Evolutionary conservation across 2,329 filamentous ascomycete species (phyloP), one percentile per base, ranked within the genome.

Genomic region (Botrytis squamosa): DNA sequence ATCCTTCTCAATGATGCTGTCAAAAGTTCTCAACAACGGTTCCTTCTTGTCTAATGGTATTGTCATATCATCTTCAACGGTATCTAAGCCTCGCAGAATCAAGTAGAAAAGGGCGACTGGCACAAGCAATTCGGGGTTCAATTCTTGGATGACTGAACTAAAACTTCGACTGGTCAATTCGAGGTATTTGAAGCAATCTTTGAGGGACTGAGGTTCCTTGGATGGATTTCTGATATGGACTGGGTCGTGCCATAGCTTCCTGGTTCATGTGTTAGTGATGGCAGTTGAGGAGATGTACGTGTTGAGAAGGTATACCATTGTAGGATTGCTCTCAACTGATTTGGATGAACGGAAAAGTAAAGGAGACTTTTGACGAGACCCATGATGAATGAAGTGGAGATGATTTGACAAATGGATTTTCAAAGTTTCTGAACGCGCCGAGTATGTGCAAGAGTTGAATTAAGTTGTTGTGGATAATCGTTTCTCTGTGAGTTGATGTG

Each of bases 31-130:
- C 75, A 99, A 86, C 73, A 98, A 84, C 2, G 94, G 94, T 81
- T 97, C 92, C 85, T 99, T 99, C 80, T 88, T 91, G 77, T 89
- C 87, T 57, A 95, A 85, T 4, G 92, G 86, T 75, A 99, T 91
- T 8, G 94, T 97, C 90, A 98, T 98, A 83, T 99, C 96, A 86
- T 99, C 96, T 84, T 99, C 96, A 75, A 99, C 93, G n/a, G 96
- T 99, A 83, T 99, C 96, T 69, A 99, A 88, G 65, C 93, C 96
- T 75, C 96, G 93, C 72, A 99, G 88, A 71, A 94, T 89, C 42
- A 99, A 89, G 85, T 99, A 99, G 87, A 99, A 99, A 16, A 98
- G 86, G 73, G 91, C 90, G 64, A 98, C 88, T 38, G 96, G 94
- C 59, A 98, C 89, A 52, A 98, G 89, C 46, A 99, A 90, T 84